Evolutionary conservation across 306 rosid species (phyloP).

Genomic region (Pueraria montana): DNA sequence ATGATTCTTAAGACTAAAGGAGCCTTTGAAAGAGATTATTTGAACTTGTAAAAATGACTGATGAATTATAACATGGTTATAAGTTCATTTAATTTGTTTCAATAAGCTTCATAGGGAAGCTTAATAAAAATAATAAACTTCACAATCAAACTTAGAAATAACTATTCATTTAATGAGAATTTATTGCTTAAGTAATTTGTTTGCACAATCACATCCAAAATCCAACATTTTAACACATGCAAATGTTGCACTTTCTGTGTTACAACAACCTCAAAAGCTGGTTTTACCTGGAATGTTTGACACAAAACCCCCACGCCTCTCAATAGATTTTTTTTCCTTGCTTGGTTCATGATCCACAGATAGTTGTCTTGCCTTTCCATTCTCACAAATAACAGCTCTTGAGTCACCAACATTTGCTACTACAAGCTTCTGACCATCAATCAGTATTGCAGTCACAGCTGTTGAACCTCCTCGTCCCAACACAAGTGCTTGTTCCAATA

Average conservation of each 20-base stretch:
- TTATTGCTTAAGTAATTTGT: neutral
- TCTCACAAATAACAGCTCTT: conserved; percentile 67
- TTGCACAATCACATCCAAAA: neutral
- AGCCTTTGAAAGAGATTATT: neutral
- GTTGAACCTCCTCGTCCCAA: conserved; percentile 84
- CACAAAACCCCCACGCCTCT: conserved; percentile 79
- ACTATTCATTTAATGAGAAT: neutral
- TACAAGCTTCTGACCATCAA: conserved; percentile 69
- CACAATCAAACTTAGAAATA: neutral
- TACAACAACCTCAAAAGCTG: neutral
- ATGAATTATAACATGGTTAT: no score
- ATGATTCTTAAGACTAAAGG: neutral
- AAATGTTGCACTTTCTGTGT: neutral
- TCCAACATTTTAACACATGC: neutral
- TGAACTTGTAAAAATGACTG: neutral
- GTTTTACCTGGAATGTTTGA: conserved; percentile 73
- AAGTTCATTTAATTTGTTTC: no score
- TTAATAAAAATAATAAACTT: no score
- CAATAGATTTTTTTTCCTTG: conserved; percentile 64
- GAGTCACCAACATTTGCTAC: conserved; percentile 83
- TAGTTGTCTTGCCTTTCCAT: conserved; percentile 66
- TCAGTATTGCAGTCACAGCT: conserved; percentile 76
- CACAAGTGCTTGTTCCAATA: conserved; percentile 58
- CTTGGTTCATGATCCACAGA: conserved; percentile 80
- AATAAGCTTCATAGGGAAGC: no score